Base-by-base conservation (phyloP, 805 yeast genomes). In the Lachancea cidri region DNA sequence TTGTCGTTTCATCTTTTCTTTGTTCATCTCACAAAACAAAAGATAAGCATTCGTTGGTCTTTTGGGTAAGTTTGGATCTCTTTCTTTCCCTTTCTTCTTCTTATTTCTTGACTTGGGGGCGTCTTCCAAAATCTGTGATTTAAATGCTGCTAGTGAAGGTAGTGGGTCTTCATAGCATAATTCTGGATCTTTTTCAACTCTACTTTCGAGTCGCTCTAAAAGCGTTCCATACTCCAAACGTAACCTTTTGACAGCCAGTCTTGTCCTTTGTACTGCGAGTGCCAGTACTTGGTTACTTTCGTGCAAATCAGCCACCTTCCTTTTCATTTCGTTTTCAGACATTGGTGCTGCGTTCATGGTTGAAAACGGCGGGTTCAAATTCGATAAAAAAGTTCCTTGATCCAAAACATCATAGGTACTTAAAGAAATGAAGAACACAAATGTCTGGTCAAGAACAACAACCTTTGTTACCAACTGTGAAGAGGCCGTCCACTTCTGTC, bases 31-130 rank as follows among this genome's bases (percentile, higher is more conserved):
- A 64, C 96, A 89, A 57, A 83, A 88, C 41, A 86, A 75, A 47
- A 86, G 69, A 55, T 88, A 89, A 4, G 96, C 95, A 61, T 88
- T 89, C 3, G 93, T 82, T 4, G 96, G 96, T 54, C 94, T 72
- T 53, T 84, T 86, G 16, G 96, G 97, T 54, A 83, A 72, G 50
- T 79, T 80, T 7, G 96, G 96, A 60, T 88, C 95, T 53, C 88
- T 76, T 7, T 72, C 69, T 38, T 70, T 69, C 51, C 67, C 57
- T 45, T 57, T 64, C 57, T 50, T 55, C 43, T 56, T 62, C 45
- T 57, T 54, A 52, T 45, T 58, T 60, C 42, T 58, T 56, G 27
- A 55, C 53, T 33, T 65, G 57, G 20, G 42, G 5, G 39, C 31
- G 15, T 20, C 48, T 22, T 36, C 46, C 30, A 43, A 39, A 7